These are phyloP conservation scores for Plantago major DNA, from an alignment of 257 asterid species.

Conservation along the genomic window DNA sequence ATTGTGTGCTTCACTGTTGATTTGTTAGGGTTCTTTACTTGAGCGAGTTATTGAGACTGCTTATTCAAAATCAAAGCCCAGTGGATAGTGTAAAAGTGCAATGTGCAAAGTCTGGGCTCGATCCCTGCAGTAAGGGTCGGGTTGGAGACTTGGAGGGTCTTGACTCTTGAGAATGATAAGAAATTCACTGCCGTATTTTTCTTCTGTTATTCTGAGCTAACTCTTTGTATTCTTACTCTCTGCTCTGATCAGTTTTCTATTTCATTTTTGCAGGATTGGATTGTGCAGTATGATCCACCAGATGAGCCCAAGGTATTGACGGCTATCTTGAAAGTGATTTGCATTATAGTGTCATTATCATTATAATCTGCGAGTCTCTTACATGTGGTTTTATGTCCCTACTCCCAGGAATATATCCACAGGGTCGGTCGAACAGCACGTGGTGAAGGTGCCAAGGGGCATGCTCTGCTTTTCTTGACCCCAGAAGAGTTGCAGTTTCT, in stretches of 20 bases:
- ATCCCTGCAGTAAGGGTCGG: too few species aligned
- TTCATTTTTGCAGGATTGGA: neutral
- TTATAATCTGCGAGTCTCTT: neutral
- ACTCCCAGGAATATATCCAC: conserved; percentile 77
- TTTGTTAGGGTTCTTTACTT: neutral
- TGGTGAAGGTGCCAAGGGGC: conserved; percentile 95
- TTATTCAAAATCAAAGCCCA: neutral
- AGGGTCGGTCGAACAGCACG: conserved; percentile 97
- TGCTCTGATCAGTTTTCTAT: conserved; percentile 9
- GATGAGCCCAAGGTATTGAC: neutral
- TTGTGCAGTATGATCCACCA: conserved; percentile 1
- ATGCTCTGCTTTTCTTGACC: conserved; percentile 82
- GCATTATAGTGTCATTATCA: neutral
- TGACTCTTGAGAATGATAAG: too few species aligned
- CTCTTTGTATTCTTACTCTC: too few species aligned
- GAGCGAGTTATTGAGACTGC: neutral
- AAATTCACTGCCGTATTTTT: too few species aligned
- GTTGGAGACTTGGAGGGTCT: too few species aligned
- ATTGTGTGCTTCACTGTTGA: neutral
- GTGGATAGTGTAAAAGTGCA: too few species aligned
- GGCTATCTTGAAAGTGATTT: neutral
- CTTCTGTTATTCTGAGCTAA: too few species aligned
- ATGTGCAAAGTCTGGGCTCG: too few species aligned
- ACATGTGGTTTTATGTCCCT: conserved; percentile 8
- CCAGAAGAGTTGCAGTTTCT: conserved; percentile 88